Evolutionary conservation across 2,329 filamentous ascomycete species (phyloP), one percentile per base, ranked within the genome.

Genomic region (Zymoseptoria brevis): DNA sequence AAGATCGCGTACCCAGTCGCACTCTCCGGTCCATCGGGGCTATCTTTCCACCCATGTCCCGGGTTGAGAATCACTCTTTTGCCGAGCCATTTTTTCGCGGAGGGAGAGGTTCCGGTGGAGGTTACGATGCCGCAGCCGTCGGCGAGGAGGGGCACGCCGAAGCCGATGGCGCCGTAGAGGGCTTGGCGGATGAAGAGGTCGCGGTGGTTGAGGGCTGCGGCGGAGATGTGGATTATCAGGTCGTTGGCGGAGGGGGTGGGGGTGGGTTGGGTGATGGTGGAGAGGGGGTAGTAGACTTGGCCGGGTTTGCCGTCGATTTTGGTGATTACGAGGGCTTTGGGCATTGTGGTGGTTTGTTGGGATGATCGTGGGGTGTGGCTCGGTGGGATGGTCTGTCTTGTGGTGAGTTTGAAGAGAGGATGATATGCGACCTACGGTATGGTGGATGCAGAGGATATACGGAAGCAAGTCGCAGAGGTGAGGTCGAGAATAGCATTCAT

Each of bases 121-220:
- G 86, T 81, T 3, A 97, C 89, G 59, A 82, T 77, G 57, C 92
- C 93, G 66, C 83, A 86, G 64, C 90, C 93, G 72, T 97, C 93
- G 61, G 91, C 85, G 24, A 96, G 82, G 50, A 97, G 77, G 0
- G 93, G 90, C 5, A 86, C 80, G 60, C 83, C 81, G 74, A 96
- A 96, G 11, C 88, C 87, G 56, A 90, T 87, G 67, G 84, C 87
- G 0, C 93, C 93, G 78, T 97, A 97, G 49, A 96, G 84, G 71
- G 92, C 87, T 74, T 94, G 91, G 57, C 93, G 89, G 75, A 96
- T 88, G 78, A 96, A 97, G 67, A 96, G 84, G 74, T 97, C 94
- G 68, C 92, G 88, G 78, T 97, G 94, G 79, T 97, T 97, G 55
- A 97, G 85, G 13, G 93, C 88, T 1, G 87, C 89, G 55, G 91